These are phyloP conservation scores for Thalassiosira exigua DNA, from an alignment of 352 stramenopile genomes.

Conservation along the genomic window DNA sequence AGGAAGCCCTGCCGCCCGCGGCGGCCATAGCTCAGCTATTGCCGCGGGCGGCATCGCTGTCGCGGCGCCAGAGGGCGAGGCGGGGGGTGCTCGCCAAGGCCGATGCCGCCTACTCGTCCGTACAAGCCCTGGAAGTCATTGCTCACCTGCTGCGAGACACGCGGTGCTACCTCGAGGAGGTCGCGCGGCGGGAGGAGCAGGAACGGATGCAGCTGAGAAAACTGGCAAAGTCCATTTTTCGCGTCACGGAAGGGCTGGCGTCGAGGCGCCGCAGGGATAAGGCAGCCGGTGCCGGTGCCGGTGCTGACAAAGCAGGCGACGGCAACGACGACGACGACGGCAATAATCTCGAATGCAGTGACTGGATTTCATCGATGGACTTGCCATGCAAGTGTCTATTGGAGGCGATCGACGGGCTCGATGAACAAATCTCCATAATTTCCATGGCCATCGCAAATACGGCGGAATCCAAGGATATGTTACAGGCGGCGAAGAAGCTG, in stretches of 20 bases:
- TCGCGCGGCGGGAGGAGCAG: background rate
- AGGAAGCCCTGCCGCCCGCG: background rate
- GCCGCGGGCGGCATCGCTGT: background rate
- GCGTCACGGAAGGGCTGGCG: too few species aligned
- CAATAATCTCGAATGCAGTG: background rate
- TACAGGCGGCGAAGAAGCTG: constrained; percentile 7
- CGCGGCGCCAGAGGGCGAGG: constrained; percentile 3
- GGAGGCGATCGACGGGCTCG: constrained; percentile 5
- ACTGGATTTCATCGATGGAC: constrained; percentile 1
- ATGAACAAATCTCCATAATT: constrained; percentile 17
- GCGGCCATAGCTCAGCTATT: background rate
- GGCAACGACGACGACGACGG: background rate
- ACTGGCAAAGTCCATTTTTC: background rate
- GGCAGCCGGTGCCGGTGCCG: background rate
- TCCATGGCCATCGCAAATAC: constrained; percentile 15
- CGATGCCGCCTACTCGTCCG: constrained; percentile 10
- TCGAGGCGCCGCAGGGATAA: background rate
- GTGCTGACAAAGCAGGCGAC: background rate
- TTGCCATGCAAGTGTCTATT: background rate
- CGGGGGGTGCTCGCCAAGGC: constrained; percentile 10
- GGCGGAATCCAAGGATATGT: background rate
- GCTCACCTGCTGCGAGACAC: constrained; percentile 8
- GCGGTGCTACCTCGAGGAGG: constrained; percentile 15
- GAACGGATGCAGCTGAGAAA: background rate
- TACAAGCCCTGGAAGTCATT: constrained; percentile 18